Conservation (phyloP, 2,329 filamentous ascomycete genomes). For the Phoma herbarum region DNA sequence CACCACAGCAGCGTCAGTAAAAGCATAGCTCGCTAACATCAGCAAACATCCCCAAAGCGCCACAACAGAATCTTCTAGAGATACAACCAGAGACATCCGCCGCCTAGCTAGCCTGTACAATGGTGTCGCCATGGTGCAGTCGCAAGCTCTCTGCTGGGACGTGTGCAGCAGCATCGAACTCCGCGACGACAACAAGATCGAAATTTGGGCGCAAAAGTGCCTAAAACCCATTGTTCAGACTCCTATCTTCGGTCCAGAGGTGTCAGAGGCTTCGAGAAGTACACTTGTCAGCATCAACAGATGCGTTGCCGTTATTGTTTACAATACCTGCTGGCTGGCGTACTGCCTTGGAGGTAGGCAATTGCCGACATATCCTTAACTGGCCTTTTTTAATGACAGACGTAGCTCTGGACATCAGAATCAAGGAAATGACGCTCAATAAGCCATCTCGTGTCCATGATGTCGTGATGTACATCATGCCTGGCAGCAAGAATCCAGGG, state of each 20-base stretch:
- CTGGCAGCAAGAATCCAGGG: too few relatives aligned
- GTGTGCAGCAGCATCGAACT: background rate
- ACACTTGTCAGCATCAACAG: slow-evolving; percentile 5
- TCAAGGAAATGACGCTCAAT: background rate
- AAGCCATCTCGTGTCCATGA: background rate
- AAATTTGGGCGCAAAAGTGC: background rate
- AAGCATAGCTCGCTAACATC: background rate
- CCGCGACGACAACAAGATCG: background rate
- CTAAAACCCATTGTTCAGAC: background rate
- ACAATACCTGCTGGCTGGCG: slow-evolving; percentile 7
- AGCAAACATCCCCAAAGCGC: background rate
- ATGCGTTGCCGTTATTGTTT: background rate
- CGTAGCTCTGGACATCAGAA: background rate
- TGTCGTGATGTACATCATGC: too few relatives aligned
- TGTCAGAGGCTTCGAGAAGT: background rate
- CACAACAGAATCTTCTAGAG: background rate
- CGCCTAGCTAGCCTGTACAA: slow-evolving; percentile 9
- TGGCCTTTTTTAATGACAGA: background rate
- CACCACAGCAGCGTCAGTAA: slow-evolving; percentile 1
- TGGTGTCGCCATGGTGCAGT: background rate
- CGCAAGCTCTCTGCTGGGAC: background rate
- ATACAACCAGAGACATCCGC: background rate
- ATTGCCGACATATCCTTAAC: too few relatives aligned
- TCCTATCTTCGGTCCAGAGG: background rate
- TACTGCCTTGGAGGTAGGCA: background rate